Conservation (phyloP, 495 filamentous ascomycete species). For the Stereocaulon alpinum region DNA sequence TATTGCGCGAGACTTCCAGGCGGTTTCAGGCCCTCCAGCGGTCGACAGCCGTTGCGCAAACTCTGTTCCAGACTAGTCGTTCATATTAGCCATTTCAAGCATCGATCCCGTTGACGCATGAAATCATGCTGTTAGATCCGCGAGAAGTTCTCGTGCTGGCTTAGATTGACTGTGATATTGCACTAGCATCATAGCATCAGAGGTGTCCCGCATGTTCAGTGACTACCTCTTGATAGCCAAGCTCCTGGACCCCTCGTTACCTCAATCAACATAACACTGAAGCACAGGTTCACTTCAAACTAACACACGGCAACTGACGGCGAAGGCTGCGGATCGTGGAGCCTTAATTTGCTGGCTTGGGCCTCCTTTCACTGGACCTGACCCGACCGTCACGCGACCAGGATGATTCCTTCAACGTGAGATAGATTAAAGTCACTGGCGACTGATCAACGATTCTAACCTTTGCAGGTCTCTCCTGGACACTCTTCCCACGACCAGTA, state of each 20-base stretch:
- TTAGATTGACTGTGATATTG: too few species aligned
- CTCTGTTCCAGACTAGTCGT: too few species aligned
- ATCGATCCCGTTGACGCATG: too few species aligned
- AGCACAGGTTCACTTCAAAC: background rate
- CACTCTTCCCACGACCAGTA: background rate
- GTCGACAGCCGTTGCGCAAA: too few species aligned
- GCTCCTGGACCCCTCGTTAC: background rate
- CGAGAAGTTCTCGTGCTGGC: too few species aligned
- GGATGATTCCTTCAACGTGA: background rate
- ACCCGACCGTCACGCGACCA: too few species aligned
- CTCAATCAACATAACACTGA: background rate
- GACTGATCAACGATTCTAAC: background rate
- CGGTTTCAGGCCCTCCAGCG: too few species aligned
- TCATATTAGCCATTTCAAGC: too few species aligned
- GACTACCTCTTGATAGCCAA: background rate
- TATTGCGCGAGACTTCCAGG: too few species aligned
- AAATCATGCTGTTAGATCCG: too few species aligned
- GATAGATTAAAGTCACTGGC: background rate
- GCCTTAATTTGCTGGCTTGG: background rate
- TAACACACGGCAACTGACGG: background rate
- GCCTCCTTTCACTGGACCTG: too few species aligned
- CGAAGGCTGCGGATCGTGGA: background rate
- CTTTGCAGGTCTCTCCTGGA: background rate
- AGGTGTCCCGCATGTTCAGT: background rate
- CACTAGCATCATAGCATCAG: too few species aligned